Evolutionary conservation across 768 basidiomycete species (phyloP).

Genomic region (Tephrocybe sp.): DNA sequence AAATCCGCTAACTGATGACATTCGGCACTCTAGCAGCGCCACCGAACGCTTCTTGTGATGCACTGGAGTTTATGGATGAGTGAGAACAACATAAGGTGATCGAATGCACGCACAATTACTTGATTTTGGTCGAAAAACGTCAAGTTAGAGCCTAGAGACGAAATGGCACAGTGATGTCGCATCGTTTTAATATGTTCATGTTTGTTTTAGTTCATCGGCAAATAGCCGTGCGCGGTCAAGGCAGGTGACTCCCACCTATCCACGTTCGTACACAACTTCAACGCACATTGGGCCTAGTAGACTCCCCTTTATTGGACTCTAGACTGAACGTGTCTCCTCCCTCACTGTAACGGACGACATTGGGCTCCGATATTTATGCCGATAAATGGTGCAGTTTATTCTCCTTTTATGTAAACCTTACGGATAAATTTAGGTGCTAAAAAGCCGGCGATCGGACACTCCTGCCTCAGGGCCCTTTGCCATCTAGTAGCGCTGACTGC

Average conservation of each 20-base stretch:
- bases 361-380: too few species aligned
- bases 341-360: too few species aligned
- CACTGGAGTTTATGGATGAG: not conserved
- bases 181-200: slow-evolving; percentile 7
- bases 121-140: not conserved
- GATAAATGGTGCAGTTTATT: too few species aligned
- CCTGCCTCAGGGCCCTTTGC: too few species aligned
- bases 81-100: not conserved
- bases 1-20: slow-evolving; percentile 16
- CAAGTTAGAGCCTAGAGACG: not conserved
- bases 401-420: too few species aligned
- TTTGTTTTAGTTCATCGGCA: slow-evolving; percentile 12
- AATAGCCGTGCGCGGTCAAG: slow-evolving; percentile 1
- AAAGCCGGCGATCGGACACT: not conserved
- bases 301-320: not conserved
- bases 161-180: slow-evolving; percentile 10
- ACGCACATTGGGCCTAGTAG: not conserved
- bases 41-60: slow-evolving; percentile 7
- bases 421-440: not conserved
- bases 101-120: not conserved
- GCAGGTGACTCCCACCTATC: not conserved
- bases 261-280: not conserved
- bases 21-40: slow-evolving; percentile 4
- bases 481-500: too few species aligned
- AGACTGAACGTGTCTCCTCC: not conserved